Percentiles rank a stretch among this genome's conserved stretches.
These are phyloP conservation scores for Rhynchospora breviuscula DNA, from an alignment of 176 grass and related monocot species.

Conservation along the genomic window DNA sequence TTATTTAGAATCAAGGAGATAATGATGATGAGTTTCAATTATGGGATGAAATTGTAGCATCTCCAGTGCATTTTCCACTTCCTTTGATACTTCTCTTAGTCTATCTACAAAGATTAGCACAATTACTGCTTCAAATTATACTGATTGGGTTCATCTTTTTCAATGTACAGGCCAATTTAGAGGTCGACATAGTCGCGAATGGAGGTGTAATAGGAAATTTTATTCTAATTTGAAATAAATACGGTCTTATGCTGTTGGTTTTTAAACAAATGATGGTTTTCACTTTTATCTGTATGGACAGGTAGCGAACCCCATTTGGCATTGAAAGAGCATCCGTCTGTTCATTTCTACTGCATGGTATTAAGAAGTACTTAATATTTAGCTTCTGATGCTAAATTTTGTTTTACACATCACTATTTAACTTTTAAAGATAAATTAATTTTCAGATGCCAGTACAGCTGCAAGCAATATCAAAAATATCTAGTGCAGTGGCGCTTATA, in stretches of 20 bases:
- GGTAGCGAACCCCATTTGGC: constrained; percentile 84
- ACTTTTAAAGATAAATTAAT: neutral
- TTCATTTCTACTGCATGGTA: constrained; percentile 90
- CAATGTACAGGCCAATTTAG: constrained; percentile 58
- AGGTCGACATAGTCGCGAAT: constrained; percentile 91
- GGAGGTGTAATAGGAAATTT: constrained; percentile 48
- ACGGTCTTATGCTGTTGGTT: neutral
- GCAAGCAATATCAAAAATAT: constrained; percentile 75
- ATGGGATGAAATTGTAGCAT: neutral
- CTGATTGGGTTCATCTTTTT: neutral
- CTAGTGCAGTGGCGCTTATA: constrained; percentile 61
- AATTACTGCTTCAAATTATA: neutral
- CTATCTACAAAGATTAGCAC: neutral
- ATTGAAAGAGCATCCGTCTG: constrained; percentile 56
- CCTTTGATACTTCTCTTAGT: neutral
- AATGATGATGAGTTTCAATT: neutral
- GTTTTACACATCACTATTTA: neutral
- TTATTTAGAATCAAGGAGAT: neutral
- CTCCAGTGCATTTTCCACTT: neutral
- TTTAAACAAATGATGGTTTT: neutral
- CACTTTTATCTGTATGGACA: constrained; percentile 33
- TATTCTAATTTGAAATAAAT: neutral
- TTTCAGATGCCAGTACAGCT: constrained; percentile 75
- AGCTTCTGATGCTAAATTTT: neutral
- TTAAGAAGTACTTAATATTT: neutral